Evolutionary conservation across 1,284 basidiomycete species (phyloP).

Genomic region (Mrakiaceae sp.): DNA sequence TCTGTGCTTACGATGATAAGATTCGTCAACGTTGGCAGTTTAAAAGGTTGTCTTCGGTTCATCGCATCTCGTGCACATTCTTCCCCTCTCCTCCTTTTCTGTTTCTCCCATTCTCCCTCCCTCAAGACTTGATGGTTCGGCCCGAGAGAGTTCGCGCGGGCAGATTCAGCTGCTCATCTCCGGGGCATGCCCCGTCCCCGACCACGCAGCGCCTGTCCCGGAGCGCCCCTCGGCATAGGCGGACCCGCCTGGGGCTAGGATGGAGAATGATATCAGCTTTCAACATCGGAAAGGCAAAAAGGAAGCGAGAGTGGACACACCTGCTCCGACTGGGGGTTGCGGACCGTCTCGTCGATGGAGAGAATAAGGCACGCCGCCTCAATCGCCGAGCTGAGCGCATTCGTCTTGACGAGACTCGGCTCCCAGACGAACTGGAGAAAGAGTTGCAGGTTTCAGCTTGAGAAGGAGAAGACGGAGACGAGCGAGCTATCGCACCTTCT

Average conservation of each 20-base stretch:
- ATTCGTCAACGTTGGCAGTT: no score
- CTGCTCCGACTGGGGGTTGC: slow-evolving; percentile 82
- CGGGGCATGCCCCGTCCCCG: slow-evolving; percentile 51
- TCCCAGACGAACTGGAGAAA: slow-evolving; percentile 87
- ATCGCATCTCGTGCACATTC: no score
- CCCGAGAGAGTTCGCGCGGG: no score
- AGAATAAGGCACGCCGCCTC: slow-evolving; percentile 94
- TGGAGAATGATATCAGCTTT: slow-evolving; percentile 1
- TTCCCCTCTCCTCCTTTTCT: no score
- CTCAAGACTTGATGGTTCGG: no score
- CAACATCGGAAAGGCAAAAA: not conserved
- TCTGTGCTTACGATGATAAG: no score
- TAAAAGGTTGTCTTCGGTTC: no score
- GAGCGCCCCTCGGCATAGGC: slow-evolving; percentile 58
- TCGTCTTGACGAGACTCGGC: slow-evolving; percentile 87
- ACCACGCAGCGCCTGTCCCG: slow-evolving; percentile 64
- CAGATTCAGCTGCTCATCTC: not conserved
- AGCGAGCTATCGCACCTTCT: slow-evolving; percentile 34
- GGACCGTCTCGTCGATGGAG: slow-evolving; percentile 88
- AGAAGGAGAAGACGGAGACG: no score
- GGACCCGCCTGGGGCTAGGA: slow-evolving; percentile 49
- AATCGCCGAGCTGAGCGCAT: slow-evolving; percentile 85
- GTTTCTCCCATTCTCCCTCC: no score
- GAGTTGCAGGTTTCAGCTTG: not conserved
- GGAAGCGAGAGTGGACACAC: slow-evolving; percentile 39